These are phyloP conservation scores for Clarireedia hainanense DNA, from an alignment of 2,329 filamentous ascomycete species.

Conservation along the genomic window DNA sequence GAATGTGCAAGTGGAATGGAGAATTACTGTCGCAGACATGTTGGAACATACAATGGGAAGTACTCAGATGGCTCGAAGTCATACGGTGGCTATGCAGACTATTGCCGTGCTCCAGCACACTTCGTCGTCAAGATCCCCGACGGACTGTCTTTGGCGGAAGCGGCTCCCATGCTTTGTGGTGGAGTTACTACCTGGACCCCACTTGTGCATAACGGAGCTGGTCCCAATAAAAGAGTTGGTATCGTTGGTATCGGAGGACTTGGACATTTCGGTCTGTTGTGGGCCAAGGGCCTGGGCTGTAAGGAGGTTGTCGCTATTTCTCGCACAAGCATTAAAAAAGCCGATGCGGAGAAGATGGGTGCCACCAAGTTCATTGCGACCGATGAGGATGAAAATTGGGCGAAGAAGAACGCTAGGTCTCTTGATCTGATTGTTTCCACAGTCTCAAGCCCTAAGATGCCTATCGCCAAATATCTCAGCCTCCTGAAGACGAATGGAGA, in stretches of 20 bases:
- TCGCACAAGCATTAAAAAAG: conserved; percentile 4
- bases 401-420: conserved; percentile 39
- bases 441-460: conserved; percentile 49
- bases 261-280: conserved; percentile 64
- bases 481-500: conserved; percentile 50
- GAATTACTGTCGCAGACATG: neutral
- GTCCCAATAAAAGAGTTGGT: conserved; percentile 48
- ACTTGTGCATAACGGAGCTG: conserved; percentile 7
- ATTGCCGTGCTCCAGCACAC: conserved; percentile 5
- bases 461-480: conserved; percentile 49
- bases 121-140: conserved; percentile 9
- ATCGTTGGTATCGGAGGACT: conserved; percentile 65
- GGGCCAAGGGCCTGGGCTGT: conserved; percentile 59
- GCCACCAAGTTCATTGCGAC: conserved; percentile 7
- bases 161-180: conserved; percentile 7
- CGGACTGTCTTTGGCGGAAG: conserved; percentile 3
- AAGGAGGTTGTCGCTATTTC: conserved; percentile 53
- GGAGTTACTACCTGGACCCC: conserved; percentile 4
- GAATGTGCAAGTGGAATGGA: conserved; percentile 7
- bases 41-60: conserved; percentile 2
- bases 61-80: conserved; percentile 8
- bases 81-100: conserved; percentile 7
- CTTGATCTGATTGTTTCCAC: conserved; percentile 54
- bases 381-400: conserved; percentile 31
- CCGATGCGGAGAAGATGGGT: conserved; percentile 8